Evolutionary conservation across 2,329 filamentous ascomycete genomes (phyloP).

Genomic region (Macrophomina tecta): DNA sequence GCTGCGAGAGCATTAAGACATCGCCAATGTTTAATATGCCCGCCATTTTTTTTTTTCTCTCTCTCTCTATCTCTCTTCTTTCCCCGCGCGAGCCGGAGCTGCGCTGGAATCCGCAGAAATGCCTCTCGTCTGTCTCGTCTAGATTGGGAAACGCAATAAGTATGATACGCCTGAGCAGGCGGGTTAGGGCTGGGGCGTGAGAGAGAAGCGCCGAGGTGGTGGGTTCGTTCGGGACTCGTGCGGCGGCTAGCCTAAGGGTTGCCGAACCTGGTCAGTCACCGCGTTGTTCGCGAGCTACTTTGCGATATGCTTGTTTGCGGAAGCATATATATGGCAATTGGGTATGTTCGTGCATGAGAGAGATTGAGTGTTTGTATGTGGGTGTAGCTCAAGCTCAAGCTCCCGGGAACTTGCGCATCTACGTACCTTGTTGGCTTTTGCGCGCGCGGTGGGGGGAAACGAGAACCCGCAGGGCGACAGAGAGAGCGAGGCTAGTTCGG

Average conservation of each 20-base stretch:
- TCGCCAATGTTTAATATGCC: conserved; percentile 48
- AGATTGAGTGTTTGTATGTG: neutral
- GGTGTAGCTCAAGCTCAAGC: neutral
- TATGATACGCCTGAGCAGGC: neutral
- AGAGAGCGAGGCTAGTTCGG: neutral
- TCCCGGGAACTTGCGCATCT: neutral
- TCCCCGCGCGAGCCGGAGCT: neutral
- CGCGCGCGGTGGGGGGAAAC: neutral
- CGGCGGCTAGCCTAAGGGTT: too few species aligned
- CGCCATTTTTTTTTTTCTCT: conserved; percentile 33
- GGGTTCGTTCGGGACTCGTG: neutral
- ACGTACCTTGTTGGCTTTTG: neutral
- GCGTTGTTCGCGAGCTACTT: too few species aligned
- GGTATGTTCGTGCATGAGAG: too few species aligned
- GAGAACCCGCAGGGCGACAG: too few species aligned
- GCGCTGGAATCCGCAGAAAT: neutral
- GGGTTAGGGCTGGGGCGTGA: neutral
- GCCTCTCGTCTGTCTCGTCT: neutral
- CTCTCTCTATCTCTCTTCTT: too few species aligned
- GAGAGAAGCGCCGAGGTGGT: neutral
- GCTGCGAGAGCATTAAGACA: conserved; percentile 54
- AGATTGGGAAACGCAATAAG: neutral
- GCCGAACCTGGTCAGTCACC: too few species aligned
- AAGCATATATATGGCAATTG: too few species aligned
- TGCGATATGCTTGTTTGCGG: too few species aligned